phyloP scores from a whole-genome alignment of 2,329 filamentous ascomycete species.

The Neofusicoccum laricinum region DNA sequence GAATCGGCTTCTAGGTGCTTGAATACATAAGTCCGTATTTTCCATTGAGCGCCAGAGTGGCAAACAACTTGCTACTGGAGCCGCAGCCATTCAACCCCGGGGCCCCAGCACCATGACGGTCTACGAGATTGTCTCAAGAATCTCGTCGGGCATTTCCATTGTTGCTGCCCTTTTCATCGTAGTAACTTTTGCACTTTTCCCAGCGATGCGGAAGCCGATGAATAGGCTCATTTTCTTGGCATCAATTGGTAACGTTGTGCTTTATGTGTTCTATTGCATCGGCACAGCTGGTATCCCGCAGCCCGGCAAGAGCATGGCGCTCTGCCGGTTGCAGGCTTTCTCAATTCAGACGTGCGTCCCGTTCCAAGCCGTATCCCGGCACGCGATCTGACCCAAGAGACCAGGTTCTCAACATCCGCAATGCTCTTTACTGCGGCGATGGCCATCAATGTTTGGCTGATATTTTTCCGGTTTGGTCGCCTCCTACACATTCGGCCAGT shows the following conservation, averaged over 20 bases:
- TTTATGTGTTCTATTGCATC: conserved; percentile 73
- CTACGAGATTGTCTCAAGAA: conserved; percentile 56
- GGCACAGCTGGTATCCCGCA: conserved; percentile 56
- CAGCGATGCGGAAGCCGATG: conserved; percentile 78
- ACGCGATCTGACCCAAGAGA: conserved; percentile 20
- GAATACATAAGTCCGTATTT: background rate
- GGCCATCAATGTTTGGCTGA: conserved; percentile 82
- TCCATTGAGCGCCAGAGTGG: background rate
- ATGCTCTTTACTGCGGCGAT: conserved; percentile 76
- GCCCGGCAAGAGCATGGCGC: conserved; percentile 45
- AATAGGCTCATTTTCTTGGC: conserved; percentile 82
- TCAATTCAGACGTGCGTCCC: conserved; percentile 77
- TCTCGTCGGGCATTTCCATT: conserved; percentile 66
- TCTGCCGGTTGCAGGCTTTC: conserved; percentile 76
- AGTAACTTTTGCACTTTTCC: conserved; percentile 63
- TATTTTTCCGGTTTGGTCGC: conserved; percentile 71
- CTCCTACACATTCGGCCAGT: too few relatives aligned
- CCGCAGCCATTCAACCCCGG: background rate
- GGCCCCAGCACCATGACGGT: conserved; percentile 18
- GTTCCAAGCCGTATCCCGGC: conserved; percentile 31
- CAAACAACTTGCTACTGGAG: background rate
- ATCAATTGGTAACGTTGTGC: conserved; percentile 75
- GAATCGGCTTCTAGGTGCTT: background rate
- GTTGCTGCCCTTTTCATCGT: conserved; percentile 70
- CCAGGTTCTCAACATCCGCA: conserved; percentile 74